A percentile compares a stretch with the other conserved stretches of the same genome.
Evolutionary conservation across 768 basidiomycete genomes (phyloP).

Genomic region (Amanita fuliginea): DNA sequence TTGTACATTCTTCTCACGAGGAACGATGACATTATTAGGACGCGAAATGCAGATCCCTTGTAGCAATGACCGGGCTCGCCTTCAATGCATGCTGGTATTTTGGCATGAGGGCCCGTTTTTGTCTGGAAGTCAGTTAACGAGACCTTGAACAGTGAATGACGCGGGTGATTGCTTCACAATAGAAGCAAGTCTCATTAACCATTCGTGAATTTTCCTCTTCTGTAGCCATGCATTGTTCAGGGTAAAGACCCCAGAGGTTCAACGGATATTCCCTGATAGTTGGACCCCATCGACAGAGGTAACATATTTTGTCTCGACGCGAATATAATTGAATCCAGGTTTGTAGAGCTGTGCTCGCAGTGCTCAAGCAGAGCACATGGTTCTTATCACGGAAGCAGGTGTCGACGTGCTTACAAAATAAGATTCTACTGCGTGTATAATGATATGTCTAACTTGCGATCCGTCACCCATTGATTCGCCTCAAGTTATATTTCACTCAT

Average conservation of each 20-base stretch:
- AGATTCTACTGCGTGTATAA: too few species aligned
- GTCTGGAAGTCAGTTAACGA: not conserved
- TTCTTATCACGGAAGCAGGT: conserved; percentile 70
- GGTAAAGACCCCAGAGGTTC: conserved; percentile 54
- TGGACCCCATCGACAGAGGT: conserved; percentile 89
- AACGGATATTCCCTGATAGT: conserved; percentile 84
- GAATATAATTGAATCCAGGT: not conserved
- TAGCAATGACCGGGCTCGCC: conserved; percentile 50
- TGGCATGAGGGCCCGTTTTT: conserved; percentile 55
- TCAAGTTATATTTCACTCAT: too few species aligned
- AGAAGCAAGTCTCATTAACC: conserved; percentile 47
- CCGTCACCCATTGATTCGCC: too few species aligned
- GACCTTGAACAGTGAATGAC: conserved; percentile 52
- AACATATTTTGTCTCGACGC: not conserved
- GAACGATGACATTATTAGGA: conserved; percentile 40
- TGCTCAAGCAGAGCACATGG: conserved; percentile 84
- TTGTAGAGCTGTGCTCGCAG: conserved; percentile 66
- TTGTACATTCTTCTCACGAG: conserved; percentile 32
- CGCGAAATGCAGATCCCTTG: conserved; percentile 51
- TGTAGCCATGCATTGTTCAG: conserved; percentile 67
- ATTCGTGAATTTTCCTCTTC: not conserved
- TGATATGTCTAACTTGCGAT: too few species aligned
- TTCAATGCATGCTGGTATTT: conserved; percentile 59
- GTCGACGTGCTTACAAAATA: conserved; percentile 64
- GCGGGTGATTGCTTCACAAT: conserved; percentile 92